Evolutionary conservation across 2,329 filamentous ascomycete genomes (phyloP), one percentile per base, ranked within the genome.

Genomic region (Colletotrichum chlorophyti): DNA sequence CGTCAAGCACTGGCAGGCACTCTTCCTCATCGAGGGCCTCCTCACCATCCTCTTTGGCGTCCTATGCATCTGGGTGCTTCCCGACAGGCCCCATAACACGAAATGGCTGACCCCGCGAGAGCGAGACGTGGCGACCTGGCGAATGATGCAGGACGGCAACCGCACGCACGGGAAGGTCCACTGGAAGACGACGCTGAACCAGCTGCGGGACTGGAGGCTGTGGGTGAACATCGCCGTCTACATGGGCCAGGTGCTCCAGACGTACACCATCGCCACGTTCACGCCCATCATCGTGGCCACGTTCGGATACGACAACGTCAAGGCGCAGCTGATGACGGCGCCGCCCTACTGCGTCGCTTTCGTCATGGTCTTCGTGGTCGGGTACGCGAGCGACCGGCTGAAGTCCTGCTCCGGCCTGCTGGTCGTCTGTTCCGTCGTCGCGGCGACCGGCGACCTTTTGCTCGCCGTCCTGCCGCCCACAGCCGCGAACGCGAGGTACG

Each of bases 161-260:
- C 46, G 59, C 15, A 65, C 58, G 3, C 49, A 60, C 9, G 49
- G 62, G 3, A 31, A 35, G 17, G n/a, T 58, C 5, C 17, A 52
- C 19, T 52, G 54, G 58, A 31, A 46, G 14, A 52, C 48, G 7
- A 47, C 58, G 1, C 50, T 70, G 23, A 61, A 60, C 15, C 66
- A 69, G 53, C 62, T 63, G 7, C 48, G 53, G 3, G 76, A 81
- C 62, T 76, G 74, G 71, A 69, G 77, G 32, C 77, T 78, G 1
- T 80, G 76, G 63, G 63, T 75, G 4, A 75, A 81, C 51, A 74
- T 78, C 29, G 57, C 78, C 4, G 75, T 80, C 8, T 83, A 80
- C 65, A 80, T 61, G 58, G 32, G 46, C 19, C 53, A 61, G 17
- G 46, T 61, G 3, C 34, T 61, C 3, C 55, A 58, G 29, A 58